phyloP scores from a whole-genome alignment of 2,329 filamentous ascomycete genomes.

The Pseudogymnoascus sp. region DNA sequence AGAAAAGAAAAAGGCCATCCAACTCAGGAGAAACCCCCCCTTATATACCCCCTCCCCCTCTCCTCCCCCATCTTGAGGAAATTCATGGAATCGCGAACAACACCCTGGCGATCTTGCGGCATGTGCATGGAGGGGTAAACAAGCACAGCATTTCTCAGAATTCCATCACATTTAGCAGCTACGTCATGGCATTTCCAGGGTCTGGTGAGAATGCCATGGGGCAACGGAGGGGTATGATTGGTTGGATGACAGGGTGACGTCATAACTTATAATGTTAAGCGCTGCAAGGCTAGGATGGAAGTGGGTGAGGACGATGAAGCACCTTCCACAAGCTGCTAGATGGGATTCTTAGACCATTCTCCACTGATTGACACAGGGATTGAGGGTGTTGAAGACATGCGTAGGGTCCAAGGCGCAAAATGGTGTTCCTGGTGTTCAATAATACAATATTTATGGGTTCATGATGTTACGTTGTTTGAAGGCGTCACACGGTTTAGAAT shows the following conservation, averaged over 20 bases:
- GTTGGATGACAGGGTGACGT: neutral
- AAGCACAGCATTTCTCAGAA: neutral
- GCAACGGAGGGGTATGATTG: neutral
- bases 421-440: neutral
- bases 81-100: constrained; percentile 6
- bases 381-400: neutral
- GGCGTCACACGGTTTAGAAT: neutral
- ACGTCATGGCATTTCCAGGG: neutral
- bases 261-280: neutral
- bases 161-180: neutral
- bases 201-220: neutral
- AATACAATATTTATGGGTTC: neutral
- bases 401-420: neutral
- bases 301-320: neutral
- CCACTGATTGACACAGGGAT: neutral
- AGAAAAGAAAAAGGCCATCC: neutral
- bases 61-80: neutral
- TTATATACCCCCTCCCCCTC: neutral
- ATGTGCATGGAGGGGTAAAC: constrained; percentile 3
- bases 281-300: neutral
- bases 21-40: neutral
- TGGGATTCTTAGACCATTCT: neutral
- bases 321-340: constrained; percentile 1
- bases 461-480: neutral
- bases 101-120: neutral